Conservation (phyloP, 2,329 filamentous ascomycete species). For the Fusarium miscanthi region DNA sequence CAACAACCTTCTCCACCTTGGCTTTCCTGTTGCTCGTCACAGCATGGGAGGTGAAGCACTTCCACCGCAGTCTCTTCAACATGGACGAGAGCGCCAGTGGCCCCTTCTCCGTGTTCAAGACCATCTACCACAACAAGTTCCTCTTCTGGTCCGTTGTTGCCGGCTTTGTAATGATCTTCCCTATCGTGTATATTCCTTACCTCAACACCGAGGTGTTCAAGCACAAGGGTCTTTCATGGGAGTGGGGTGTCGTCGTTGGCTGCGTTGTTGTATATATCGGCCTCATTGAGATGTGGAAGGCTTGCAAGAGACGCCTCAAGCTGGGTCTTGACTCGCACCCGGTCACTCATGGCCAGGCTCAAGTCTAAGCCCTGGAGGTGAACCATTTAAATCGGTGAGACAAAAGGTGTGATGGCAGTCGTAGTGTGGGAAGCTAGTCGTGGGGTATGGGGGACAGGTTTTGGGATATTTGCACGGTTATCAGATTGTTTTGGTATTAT, state of each 20-base stretch:
- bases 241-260: constrained; percentile 76
- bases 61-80: constrained; percentile 74
- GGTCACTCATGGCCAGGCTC: constrained; percentile 17
- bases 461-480: constrained; percentile 43
- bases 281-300: constrained; percentile 77
- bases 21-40: constrained; percentile 76
- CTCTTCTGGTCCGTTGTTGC: constrained; percentile 72
- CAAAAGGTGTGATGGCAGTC: background rate
- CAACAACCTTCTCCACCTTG: constrained; percentile 75
- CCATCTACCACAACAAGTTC: constrained; percentile 77
- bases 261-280: constrained; percentile 69
- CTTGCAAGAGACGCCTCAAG: constrained; percentile 65
- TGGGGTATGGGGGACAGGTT: constrained; percentile 44
- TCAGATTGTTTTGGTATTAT: constrained; percentile 46
- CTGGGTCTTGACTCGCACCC: constrained; percentile 49
- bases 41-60: constrained; percentile 80
- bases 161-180: constrained; percentile 70
- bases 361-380: constrained; percentile 28
- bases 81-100: constrained; percentile 68
- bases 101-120: constrained; percentile 63
- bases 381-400: background rate
- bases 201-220: constrained; percentile 76
- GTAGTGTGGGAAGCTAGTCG: background rate
- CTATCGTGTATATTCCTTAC: constrained; percentile 74
- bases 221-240: constrained; percentile 75